These are phyloP conservation scores for Saturnispora galanensis DNA, from an alignment of 805 yeast species.

Conservation along the genomic window DNA sequence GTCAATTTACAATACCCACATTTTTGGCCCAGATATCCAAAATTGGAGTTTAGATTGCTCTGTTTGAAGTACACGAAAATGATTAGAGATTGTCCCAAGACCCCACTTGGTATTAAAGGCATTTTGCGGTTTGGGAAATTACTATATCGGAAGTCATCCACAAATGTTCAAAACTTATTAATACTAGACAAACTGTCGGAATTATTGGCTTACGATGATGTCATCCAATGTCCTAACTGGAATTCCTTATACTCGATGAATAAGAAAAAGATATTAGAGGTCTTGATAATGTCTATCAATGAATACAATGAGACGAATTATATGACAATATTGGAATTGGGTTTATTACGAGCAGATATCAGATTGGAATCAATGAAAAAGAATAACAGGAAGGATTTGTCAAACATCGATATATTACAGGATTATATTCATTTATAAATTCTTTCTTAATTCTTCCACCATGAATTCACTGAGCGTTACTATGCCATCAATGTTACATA, in stretches of 20 bases:
- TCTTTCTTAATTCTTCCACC: conserved; percentile 28
- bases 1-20: conserved; percentile 31
- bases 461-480: conserved; percentile 44
- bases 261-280: conserved; percentile 30
- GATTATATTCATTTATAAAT: conserved; percentile 29
- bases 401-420: conserved; percentile 35
- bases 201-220: conserved; percentile 44
- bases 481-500: conserved; percentile 40
- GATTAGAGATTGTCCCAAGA: conserved; percentile 17
- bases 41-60: conserved; percentile 32
- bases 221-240: conserved; percentile 29
- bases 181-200: conserved; percentile 39
- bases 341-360: conserved; percentile 16
- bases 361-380: conserved; percentile 11
- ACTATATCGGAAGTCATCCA: conserved; percentile 25
- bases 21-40: conserved; percentile 25
- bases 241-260: conserved; percentile 29
- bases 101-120: conserved; percentile 17
- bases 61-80: conserved; percentile 35
- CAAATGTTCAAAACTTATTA: conserved; percentile 24
- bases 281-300: conserved; percentile 29
- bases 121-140: conserved; percentile 33
- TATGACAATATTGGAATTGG: conserved; percentile 19
- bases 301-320: conserved; percentile 9
- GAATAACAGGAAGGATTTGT: conserved; percentile 23